These are phyloP conservation scores for Ceratobasidium sp. DNA, from an alignment of 1,284 basidiomycete species.

Conservation along the genomic window DNA sequence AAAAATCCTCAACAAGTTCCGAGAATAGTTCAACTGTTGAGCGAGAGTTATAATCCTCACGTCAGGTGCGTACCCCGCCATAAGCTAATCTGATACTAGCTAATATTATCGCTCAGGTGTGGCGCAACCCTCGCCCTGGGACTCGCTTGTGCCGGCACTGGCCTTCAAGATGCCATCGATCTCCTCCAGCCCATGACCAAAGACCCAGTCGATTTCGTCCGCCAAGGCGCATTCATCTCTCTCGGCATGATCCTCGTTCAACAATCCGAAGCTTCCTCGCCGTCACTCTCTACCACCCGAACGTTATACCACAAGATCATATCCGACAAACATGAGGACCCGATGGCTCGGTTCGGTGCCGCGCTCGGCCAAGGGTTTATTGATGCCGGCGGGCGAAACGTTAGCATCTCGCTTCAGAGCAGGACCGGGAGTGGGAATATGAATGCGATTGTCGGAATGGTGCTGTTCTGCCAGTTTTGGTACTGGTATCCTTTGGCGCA, in stretches of 20 bases:
- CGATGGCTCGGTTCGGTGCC: conserved; percentile 96
- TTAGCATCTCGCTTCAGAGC: conserved; percentile 91
- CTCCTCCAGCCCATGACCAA: conserved; percentile 97
- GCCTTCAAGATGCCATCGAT: conserved; percentile 84
- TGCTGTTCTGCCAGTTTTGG: conserved; percentile 97
- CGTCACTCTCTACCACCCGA: conserved; percentile 81
- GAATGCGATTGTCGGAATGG: conserved; percentile 93
- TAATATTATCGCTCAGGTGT: conserved; percentile 58
- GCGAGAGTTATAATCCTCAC: conserved; percentile 98
- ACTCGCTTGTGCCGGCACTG: conserved; percentile 97
- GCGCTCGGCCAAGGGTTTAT: conserved; percentile 94
- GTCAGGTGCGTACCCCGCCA: conserved; percentile 63
- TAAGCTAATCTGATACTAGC: neutral
- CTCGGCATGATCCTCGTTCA: conserved; percentile 96
- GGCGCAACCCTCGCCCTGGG: conserved; percentile 94
- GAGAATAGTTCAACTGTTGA: conserved; percentile 91
- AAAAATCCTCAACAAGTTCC: conserved; percentile 95
- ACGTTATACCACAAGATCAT: conserved; percentile 88
- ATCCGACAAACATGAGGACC: conserved; percentile 95
- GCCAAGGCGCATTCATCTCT: conserved; percentile 95
- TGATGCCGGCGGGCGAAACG: conserved; percentile 95
- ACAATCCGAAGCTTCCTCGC: conserved; percentile 88
- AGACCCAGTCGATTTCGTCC: conserved; percentile 95
- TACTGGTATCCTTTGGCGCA: conserved; percentile 99
- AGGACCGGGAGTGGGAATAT: conserved; percentile 91